A percentile compares a stretch with the other conserved stretches of the same genome.
Conservation (phyloP, 768 basidiomycete genomes). For the Trametes punicea region DNA sequence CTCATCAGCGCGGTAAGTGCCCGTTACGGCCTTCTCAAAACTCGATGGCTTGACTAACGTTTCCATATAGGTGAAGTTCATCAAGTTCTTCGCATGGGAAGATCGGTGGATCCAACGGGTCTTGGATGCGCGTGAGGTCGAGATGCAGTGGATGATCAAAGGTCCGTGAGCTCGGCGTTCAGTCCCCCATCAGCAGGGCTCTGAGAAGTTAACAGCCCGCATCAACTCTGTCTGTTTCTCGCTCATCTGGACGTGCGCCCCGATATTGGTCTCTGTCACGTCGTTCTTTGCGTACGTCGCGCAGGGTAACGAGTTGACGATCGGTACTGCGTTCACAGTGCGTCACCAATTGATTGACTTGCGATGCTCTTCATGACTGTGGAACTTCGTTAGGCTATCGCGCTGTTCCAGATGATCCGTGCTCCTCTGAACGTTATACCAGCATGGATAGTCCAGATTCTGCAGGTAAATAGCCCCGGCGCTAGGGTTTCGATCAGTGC, state of each 20-base stretch:
- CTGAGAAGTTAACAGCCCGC: constrained; percentile 42
- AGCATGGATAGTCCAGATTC: constrained; percentile 70
- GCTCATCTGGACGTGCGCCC: constrained; percentile 70
- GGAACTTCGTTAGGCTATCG: constrained; percentile 50
- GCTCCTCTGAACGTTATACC: constrained; percentile 79
- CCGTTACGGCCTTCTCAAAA: neutral
- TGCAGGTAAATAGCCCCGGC: constrained; percentile 41
- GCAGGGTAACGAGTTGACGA: constrained; percentile 69
- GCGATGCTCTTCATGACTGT: neutral
- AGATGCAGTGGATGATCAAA: constrained; percentile 78
- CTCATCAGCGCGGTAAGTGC: constrained; percentile 59
- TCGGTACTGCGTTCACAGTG: constrained; percentile 82
- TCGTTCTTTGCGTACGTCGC: constrained; percentile 75
- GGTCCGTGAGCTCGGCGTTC: constrained; percentile 33
- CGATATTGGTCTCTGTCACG: constrained; percentile 75
- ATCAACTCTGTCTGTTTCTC: constrained; percentile 72
- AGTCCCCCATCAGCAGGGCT: neutral
- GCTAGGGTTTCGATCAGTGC: neutral
- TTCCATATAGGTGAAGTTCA: constrained; percentile 55
- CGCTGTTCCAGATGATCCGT: constrained; percentile 83
- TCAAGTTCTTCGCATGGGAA: constrained; percentile 85
- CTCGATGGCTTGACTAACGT: neutral
- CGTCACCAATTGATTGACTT: constrained; percentile 23
- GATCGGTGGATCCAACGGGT: constrained; percentile 69
- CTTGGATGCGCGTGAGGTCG: constrained; percentile 59